phyloP scores from a whole-genome alignment of 202 grass and related monocot genomes.

The Zizania palustris region DNA sequence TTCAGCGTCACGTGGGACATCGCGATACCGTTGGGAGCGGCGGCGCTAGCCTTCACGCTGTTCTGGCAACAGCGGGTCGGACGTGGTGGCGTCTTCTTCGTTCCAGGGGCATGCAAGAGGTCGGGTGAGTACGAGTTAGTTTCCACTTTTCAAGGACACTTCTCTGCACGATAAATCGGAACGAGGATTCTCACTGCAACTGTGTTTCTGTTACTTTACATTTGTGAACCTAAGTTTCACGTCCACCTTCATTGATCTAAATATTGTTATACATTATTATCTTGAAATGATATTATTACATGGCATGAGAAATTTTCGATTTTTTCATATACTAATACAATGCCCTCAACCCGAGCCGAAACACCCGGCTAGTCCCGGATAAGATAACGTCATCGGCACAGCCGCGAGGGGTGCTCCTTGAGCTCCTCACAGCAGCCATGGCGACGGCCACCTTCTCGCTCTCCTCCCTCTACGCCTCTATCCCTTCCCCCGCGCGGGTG shows the following conservation, averaged over 20 bases:
- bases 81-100: conserved; percentile 25
- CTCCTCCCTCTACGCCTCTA: conserved; percentile 52
- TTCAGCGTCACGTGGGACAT: conserved; percentile 65
- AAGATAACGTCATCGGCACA: conserved; percentile 38
- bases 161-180: too few species aligned
- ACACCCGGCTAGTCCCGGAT: conserved; percentile 22
- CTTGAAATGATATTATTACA: too few species aligned
- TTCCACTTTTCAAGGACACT: conserved; percentile 23
- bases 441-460: conserved; percentile 52
- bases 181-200: too few species aligned
- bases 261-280: too few species aligned
- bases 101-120: conserved; percentile 23
- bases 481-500: conserved; percentile 35
- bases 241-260: too few species aligned
- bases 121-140: conserved; percentile 40
- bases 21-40: conserved; percentile 46
- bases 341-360: too few species aligned
- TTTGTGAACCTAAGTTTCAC: too few species aligned
- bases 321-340: too few species aligned
- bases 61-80: conserved; percentile 63
- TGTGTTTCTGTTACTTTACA: too few species aligned
- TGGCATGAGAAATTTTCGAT: too few species aligned
- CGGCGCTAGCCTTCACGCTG: conserved; percentile 43
- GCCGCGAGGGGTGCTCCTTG: conserved; percentile 1
- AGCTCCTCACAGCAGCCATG: conserved; percentile 41